Percentiles rank a stretch among this genome's conserved stretches.
Evolutionary conservation across 179 eudicot genomes (phyloP).

Genomic region (Beta macrorhiza): DNA sequence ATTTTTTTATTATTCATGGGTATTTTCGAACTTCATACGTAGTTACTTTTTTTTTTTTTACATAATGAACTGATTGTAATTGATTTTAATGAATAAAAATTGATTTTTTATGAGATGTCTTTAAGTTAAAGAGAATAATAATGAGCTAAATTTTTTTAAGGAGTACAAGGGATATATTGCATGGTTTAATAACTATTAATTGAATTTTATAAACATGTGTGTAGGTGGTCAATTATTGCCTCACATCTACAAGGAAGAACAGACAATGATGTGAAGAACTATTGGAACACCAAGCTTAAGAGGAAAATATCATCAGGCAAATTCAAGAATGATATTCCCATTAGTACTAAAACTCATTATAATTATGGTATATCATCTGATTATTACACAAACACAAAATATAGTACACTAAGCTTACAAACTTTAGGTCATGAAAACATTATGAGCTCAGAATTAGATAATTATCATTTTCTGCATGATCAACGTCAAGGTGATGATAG

Average conservation of each 20-base stretch:
- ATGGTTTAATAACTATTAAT: neutral
- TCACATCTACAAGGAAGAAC: slow-evolving; percentile 46
- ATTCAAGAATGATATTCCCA: neutral
- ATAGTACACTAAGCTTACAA: neutral
- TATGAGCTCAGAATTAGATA: neutral
- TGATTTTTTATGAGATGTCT: too few species aligned
- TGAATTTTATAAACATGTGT: neutral
- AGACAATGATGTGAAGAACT: slow-evolving; percentile 45
- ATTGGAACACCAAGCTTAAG: slow-evolving; percentile 36
- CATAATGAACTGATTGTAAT: neutral
- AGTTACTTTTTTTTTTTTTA: too few species aligned
- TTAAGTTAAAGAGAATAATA: neutral
- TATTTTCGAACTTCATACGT: too few species aligned
- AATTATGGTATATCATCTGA: neutral
- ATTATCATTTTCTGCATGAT: neutral
- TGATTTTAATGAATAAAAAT: too few species aligned
- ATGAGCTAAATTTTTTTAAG: too few species aligned
- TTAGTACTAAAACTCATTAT: neutral
- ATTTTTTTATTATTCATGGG: too few species aligned
- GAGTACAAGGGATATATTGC: neutral
- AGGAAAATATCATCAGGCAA: slow-evolving; percentile 21
- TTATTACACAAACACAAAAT: neutral
- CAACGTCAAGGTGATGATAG: slow-evolving; percentile 4
- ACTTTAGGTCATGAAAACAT: neutral
- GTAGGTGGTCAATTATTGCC: slow-evolving; percentile 58